phyloP scores from a whole-genome alignment of 306 rosid species.

The Rosa multiflora region DNA sequence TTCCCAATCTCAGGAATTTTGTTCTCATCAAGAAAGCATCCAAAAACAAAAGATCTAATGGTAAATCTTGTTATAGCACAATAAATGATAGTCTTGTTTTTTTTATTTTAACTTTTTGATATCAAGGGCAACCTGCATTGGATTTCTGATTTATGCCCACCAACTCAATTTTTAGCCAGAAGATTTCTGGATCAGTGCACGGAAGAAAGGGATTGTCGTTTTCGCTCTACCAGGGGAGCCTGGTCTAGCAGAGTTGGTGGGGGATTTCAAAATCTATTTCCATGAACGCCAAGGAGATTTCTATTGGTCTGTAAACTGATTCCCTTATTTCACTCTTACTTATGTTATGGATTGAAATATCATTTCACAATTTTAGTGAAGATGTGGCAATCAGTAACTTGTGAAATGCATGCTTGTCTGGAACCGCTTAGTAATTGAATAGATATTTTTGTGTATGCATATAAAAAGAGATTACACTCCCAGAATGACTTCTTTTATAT shows the following conservation, averaged over 20 bases:
- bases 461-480: not conserved
- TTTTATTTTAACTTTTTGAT: not conserved
- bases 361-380: not conserved
- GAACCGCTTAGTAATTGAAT: not conserved
- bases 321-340: not conserved
- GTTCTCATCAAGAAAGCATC: slow-evolving; percentile 74
- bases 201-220: slow-evolving; percentile 86
- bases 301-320: slow-evolving; percentile 60
- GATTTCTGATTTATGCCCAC: slow-evolving; percentile 20
- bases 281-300: slow-evolving; percentile 95
- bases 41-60: slow-evolving; percentile 78
- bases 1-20: slow-evolving; percentile 63
- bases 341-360: not conserved
- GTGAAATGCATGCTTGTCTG: not conserved
- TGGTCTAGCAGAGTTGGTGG: slow-evolving; percentile 79
- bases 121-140: slow-evolving; percentile 16
- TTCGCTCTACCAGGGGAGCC: slow-evolving; percentile 94
- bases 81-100: not conserved
- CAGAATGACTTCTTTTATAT: slow-evolving; percentile 11
- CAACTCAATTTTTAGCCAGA: slow-evolving; percentile 63
- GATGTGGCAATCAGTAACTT: not conserved
- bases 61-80: slow-evolving; percentile 40
- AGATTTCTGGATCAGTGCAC: slow-evolving; percentile 86
- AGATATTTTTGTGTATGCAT: not conserved
- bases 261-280: slow-evolving; percentile 90